Base-by-base conservation (phyloP, 306 rosid species). In the Albizia julibrissin region DNA sequence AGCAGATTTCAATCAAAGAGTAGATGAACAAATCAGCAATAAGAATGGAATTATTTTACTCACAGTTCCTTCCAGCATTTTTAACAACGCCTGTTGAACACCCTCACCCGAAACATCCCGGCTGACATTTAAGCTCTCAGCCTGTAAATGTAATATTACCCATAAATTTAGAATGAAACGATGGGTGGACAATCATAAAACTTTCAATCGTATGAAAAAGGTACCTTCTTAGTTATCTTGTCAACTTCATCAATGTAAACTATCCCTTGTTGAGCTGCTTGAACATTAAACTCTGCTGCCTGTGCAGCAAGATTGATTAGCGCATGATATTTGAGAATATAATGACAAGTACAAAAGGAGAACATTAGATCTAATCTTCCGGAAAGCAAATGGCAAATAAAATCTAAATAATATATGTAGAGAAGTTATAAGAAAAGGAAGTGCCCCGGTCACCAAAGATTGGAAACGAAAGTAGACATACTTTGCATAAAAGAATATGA, bases 61-160 rank as follows among this genome's bases (percentile, higher is more conserved):
- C 83, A 92, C 98, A 40, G 97, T 92, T 90, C 97, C 98, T 85
- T 94, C 98, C 43, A 94, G 94, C 97, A 94, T 92, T 88, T 94
- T 94, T 77, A 94, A 82, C 72, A 93, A 84, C 69, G 98, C 98
- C 88, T 93, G 97, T 85, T 93, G 98, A 85, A 91, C 97, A 74
- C 97, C 98, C 91, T 93, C 98, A 52, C 98, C 98, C 22, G 97
- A 93, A 84, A 93, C 98, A 87, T 92, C 98, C 58, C 97, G 92
- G 90, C 97, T 92, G 74, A 92, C 88, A 71, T 94, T 94, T 86
- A 92, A 80, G 88, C 97, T 94, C 88, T 94, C 98, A 15, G 97
- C 97, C 98, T 92, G 89, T 78, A 37, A 86, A 85, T 74, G 82
- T 14, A 37, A 37, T 37, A 37, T 52, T 27, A 80, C 18, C 24